Evolutionary conservation across 2,329 filamentous ascomycete species (phyloP), one percentile per base, ranked within the genome.

Genomic region (Penicillium janthinellum): DNA sequence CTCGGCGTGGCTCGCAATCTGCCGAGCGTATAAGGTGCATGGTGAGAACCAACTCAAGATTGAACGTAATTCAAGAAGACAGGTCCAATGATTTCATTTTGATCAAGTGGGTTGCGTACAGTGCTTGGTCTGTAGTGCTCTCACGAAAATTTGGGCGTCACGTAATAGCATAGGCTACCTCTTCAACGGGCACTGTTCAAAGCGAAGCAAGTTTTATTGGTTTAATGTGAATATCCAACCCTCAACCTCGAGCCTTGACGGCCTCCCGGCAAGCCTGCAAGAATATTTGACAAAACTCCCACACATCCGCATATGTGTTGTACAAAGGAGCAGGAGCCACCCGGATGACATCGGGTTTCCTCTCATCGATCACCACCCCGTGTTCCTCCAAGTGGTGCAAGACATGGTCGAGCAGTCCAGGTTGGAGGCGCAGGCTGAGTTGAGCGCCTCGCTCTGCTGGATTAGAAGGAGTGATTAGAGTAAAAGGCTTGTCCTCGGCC

Each of bases 251-350:
- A 38, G 60, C 57, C 28, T 67, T 59, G 22, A 70, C 65, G 10
- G 77, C 80, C 57, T 75, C 72, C 50, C 70, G 71, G 64, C 81
- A 84, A 3, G 83, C 84, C 42, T 75, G 69, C 5, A 77, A 70
- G 66, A 88, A 87, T 14, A 85, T 76, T 35, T 76, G 74, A 54
- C 79, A 82, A 70, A 91, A 91, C 15, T 76, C 73, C 78, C 78
- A 87, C 6, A 92, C 87, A 67, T 96, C 92, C 60, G 82, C 81
- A 72, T 90, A 96, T 0, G 84, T 86, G 70, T 94, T 94, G 77
- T 96, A 96, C 65, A 96, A 74, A 8, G 92, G 92, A 44, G 90
- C 89, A 1, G 93, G 92, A 1, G 92, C 91, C 1, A 96, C 87
- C 1, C 92, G 82, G 53, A 96, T 88, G 15, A 96, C 92, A 71